phyloP scores from a whole-genome alignment of 805 yeast genomes.

The Monosporozyma aerobia region DNA sequence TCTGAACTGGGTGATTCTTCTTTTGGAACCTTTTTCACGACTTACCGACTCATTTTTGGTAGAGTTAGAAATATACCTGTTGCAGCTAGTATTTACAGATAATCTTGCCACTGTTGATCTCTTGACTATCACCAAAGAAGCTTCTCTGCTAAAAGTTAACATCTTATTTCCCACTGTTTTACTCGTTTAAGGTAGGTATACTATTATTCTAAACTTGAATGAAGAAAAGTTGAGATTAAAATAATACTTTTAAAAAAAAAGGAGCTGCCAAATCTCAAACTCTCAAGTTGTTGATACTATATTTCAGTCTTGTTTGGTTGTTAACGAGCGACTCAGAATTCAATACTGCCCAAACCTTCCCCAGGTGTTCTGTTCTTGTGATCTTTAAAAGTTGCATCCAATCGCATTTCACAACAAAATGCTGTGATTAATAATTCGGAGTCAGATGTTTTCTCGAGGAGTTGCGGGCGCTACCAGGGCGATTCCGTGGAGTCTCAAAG shows the following conservation, averaged over 20 bases:
- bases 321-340: neutral
- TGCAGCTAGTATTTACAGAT: neutral
- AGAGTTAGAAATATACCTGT: neutral
- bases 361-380: neutral
- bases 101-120: neutral
- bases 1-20: constrained; percentile 51
- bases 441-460: neutral
- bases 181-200: too few relatives aligned
- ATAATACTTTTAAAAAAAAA: too few relatives aligned
- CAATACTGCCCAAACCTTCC: neutral
- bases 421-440: neutral
- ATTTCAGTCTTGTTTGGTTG: neutral
- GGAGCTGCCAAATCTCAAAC: too few relatives aligned
- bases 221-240: too few relatives aligned
- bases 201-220: too few relatives aligned
- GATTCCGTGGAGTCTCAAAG: neutral
- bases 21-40: constrained; percentile 23
- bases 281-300: too few relatives aligned
- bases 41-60: neutral
- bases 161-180: neutral
- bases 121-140: neutral
- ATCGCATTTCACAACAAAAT: neutral
- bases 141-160: neutral
- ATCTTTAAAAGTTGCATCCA: neutral
- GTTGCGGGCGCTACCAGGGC: neutral